These are phyloP conservation scores for Lentinula guzmanii DNA, from an alignment of 768 basidiomycete genomes.

Conservation along the genomic window DNA sequence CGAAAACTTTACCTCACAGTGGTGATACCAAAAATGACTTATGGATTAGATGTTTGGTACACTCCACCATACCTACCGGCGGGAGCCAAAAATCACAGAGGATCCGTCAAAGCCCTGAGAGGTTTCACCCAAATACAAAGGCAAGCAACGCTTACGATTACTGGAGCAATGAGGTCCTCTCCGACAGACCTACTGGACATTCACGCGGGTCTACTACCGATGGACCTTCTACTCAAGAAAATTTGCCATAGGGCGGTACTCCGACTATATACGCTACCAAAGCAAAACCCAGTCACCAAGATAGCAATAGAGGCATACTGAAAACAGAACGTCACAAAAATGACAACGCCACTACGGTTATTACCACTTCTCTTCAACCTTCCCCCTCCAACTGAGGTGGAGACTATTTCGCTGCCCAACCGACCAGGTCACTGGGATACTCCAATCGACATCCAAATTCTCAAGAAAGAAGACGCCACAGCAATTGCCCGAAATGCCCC, in stretches of 20 bases:
- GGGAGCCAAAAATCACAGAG: not conserved
- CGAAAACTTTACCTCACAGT: slow-evolving; percentile 4
- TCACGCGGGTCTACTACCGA: slow-evolving; percentile 8
- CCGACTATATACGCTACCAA: slow-evolving; percentile 10
- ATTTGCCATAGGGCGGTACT: no score
- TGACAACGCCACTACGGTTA: no score
- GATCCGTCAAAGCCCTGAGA: not conserved
- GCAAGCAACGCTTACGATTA: not conserved
- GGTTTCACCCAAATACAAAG: not conserved
- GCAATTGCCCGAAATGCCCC: not conserved
- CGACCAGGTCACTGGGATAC: no score
- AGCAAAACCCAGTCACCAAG: not conserved
- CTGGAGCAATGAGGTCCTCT: not conserved
- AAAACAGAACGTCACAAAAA: no score
- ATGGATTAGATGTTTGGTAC: no score
- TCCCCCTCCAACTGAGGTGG: no score
- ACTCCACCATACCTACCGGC: not conserved
- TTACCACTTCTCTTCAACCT: no score
- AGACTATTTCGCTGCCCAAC: no score
- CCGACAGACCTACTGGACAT: slow-evolving; percentile 9
- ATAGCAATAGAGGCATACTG: not conserved
- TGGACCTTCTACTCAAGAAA: no score
- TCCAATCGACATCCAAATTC: not conserved
- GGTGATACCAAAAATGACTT: no score
- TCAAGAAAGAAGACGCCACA: not conserved